These are phyloP conservation scores for Vitis labrusca DNA, from an alignment of 164 flowering plant species.

Conservation along the genomic window DNA sequence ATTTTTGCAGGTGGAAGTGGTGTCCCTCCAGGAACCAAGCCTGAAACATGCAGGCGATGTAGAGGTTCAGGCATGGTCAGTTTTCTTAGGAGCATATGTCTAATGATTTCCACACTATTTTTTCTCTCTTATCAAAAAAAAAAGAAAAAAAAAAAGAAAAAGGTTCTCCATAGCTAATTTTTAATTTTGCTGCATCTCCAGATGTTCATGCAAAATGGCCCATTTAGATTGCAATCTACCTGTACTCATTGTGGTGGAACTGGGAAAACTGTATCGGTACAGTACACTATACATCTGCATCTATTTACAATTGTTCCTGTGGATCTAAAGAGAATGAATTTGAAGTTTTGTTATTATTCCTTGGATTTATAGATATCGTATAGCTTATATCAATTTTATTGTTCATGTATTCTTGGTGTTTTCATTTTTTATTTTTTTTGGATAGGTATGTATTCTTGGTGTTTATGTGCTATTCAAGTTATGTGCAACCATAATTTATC, in stretches of 20 bases:
- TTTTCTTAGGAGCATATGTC: background rate
- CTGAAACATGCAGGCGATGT: slow-evolving; percentile 82
- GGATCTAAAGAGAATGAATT: no score
- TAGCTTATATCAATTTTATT: no score
- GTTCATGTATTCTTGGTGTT: no score
- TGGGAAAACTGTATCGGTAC: slow-evolving; percentile 77
- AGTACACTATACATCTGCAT: background rate
- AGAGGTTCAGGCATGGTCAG: slow-evolving; percentile 89
- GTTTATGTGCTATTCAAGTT: no score
- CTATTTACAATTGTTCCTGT: no score
- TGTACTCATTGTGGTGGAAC: slow-evolving; percentile 76
- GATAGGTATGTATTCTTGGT: no score
- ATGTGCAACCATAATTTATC: no score
- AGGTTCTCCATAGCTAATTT: slow-evolving; percentile 2
- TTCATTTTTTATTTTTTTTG: no score
- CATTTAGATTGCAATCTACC: slow-evolving; percentile 65
- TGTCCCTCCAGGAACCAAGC: slow-evolving; percentile 94
- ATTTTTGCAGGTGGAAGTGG: slow-evolving; percentile 79
- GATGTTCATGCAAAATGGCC: slow-evolving; percentile 63
- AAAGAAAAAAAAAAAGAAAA: background rate
- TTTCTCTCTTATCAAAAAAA: no score
- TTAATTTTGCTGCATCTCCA: slow-evolving; percentile 26
- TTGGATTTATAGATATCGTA: no score
- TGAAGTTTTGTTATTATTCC: no score
- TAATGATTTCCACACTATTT: background rate